These are phyloP conservation scores for Rhexocercosporidium sp. DNA, from an alignment of 2,329 filamentous ascomycete species.

Conservation along the genomic window DNA sequence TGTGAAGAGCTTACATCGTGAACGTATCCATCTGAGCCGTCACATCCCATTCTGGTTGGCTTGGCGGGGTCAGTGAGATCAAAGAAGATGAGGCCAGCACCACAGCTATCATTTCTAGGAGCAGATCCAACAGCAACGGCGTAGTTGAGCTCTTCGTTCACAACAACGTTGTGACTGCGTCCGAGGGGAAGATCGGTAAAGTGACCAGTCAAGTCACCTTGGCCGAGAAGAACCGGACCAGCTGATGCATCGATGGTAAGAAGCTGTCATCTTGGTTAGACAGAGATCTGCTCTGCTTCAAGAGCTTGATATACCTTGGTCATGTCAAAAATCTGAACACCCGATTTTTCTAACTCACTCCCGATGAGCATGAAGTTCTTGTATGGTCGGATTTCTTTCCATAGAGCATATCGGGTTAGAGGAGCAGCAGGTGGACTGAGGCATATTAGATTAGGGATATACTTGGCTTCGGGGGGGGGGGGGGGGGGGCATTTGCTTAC, in stretches of 20 bases:
- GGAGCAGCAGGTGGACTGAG: not conserved
- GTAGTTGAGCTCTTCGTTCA: conserved; percentile 45
- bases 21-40: conserved; percentile 48
- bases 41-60: conserved; percentile 53
- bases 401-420: conserved; percentile 26
- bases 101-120: conserved; percentile 47
- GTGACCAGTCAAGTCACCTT: conserved; percentile 44
- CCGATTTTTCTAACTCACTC: conserved; percentile 51
- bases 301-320: conserved; percentile 40
- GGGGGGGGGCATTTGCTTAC: too few relatives aligned
- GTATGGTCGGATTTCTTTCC: conserved; percentile 47
- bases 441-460: conserved; percentile 27
- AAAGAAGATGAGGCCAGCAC: conserved; percentile 55
- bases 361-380: conserved; percentile 47
- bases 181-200: conserved; percentile 45
- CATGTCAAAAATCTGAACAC: conserved; percentile 62
- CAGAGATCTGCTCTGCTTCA: too few relatives aligned
- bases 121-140: conserved; percentile 45
- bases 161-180: conserved; percentile 49
- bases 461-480: conserved; percentile 50
- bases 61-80: conserved; percentile 53
- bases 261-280: conserved; percentile 35
- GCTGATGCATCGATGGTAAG: conserved; percentile 46
- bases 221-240: conserved; percentile 45
- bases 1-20: conserved; percentile 12